phyloP scores from a whole-genome alignment of 2,329 filamentous ascomycete species.

The Nemania sp. region DNA sequence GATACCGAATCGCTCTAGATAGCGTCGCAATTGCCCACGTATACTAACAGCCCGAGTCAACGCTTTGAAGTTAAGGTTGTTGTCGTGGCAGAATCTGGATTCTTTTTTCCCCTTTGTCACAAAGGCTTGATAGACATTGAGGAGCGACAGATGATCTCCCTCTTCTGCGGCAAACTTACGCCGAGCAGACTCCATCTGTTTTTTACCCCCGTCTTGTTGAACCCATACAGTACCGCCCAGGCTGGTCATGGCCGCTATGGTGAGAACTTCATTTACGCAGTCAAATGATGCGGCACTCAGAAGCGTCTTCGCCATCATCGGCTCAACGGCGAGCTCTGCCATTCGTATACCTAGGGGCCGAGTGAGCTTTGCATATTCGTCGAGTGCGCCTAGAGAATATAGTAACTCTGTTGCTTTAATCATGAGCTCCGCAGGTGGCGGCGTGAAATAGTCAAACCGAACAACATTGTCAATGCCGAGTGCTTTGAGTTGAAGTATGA shows the following conservation, averaged over 20 bases:
- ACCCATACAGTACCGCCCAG: conserved; percentile 87
- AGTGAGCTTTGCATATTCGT: conserved; percentile 91
- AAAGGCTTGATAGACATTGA: conserved; percentile 95
- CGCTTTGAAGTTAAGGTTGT: conserved; percentile 87
- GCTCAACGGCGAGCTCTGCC: conserved; percentile 92
- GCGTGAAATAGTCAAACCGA: conserved; percentile 87
- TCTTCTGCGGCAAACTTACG: conserved; percentile 91
- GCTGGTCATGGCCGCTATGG: conserved; percentile 93
- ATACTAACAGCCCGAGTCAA: conserved; percentile 87
- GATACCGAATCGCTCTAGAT: conserved; percentile 87
- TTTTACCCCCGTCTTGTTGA: conserved; percentile 80
- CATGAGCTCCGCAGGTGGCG: conserved; percentile 86
- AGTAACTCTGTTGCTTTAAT: conserved; percentile 88
- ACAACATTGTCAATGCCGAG: conserved; percentile 95
- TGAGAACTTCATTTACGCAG: conserved; percentile 87
- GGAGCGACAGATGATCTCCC: conserved; percentile 90
- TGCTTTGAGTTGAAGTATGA: conserved; percentile 91
- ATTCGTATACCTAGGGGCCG: conserved; percentile 88
- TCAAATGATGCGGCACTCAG: conserved; percentile 79
- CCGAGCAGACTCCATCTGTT: conserved; percentile 77
- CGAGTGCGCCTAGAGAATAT: conserved; percentile 86
- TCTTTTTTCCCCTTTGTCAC: conserved; percentile 85
- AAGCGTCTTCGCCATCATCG: conserved; percentile 93
- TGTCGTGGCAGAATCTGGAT: conserved; percentile 85
- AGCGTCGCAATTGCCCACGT: conserved; percentile 85